Evolutionary conservation across 2,329 filamentous ascomycete genomes (phyloP).

Genomic region (Trichoderma afroharzianum): DNA sequence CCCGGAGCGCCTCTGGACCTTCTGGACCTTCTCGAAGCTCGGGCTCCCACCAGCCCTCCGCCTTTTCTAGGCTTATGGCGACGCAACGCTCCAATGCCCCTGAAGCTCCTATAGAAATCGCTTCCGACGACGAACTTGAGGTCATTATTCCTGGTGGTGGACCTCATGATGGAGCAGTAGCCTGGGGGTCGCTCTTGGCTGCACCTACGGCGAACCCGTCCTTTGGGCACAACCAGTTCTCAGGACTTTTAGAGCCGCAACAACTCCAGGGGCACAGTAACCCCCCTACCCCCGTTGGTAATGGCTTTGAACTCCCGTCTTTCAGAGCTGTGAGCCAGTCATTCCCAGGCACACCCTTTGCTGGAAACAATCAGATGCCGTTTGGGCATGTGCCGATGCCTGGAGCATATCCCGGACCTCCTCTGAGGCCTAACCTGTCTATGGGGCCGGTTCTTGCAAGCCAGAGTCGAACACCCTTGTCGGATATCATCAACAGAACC

Average conservation of each 20-base stretch:
- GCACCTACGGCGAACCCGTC: neutral
- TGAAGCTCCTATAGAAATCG: neutral
- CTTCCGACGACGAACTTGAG: neutral
- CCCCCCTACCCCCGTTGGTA: neutral
- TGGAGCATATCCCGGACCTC: neutral
- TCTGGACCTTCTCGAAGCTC: neutral
- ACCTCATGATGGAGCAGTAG: neutral
- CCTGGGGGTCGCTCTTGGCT: neutral
- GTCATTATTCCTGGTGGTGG: neutral
- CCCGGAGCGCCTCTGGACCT: neutral
- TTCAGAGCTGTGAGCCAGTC: neutral
- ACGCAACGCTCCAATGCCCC: slow-evolving; percentile 18
- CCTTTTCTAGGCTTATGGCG: slow-evolving; percentile 19
- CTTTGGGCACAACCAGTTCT: neutral
- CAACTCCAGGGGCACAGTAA: neutral
- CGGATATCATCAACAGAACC: slow-evolving; percentile 38
- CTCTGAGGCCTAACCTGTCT: neutral
- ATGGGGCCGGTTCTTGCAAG: neutral
- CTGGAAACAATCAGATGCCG: neutral
- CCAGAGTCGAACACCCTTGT: slow-evolving; percentile 22
- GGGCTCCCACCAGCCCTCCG: neutral
- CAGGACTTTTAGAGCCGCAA: neutral
- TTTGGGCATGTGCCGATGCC: neutral
- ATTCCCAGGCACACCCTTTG: neutral
- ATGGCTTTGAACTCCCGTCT: neutral